These are phyloP conservation scores for Diaporthe ilicicola DNA, from an alignment of 2,329 filamentous ascomycete genomes.

Conservation along the genomic window DNA sequence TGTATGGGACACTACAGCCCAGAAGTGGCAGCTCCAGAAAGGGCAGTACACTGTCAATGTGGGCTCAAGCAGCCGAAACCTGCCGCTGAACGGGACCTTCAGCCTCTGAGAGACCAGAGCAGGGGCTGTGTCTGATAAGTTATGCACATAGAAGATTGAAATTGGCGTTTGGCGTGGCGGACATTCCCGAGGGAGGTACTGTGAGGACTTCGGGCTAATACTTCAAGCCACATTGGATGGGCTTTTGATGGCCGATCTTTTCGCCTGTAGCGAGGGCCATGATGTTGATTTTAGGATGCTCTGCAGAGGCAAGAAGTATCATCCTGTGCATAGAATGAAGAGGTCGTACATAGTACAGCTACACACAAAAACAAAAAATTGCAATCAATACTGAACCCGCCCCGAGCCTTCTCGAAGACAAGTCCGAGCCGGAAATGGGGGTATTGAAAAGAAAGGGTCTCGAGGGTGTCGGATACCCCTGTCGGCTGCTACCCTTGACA, in stretches of 20 bases:
- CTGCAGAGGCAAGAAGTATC: not conserved
- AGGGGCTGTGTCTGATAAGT: not conserved
- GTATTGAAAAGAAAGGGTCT: slow-evolving; percentile 1
- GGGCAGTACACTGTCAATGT: slow-evolving; percentile 56
- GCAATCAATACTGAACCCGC: not conserved
- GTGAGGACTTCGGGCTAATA: not conserved
- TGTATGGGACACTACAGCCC: slow-evolving; percentile 68
- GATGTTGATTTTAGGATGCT: not conserved
- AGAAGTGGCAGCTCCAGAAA: slow-evolving; percentile 66
- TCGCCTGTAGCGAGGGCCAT: not conserved
- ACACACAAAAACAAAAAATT: not conserved
- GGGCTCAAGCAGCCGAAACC: slow-evolving; percentile 56
- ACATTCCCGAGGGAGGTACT: not conserved
- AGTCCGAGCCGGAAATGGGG: not conserved
- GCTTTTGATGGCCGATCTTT: not conserved
- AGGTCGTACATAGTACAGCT: not conserved
- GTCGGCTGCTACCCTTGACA: slow-evolving; percentile 15
- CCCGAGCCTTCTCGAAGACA: not conserved
- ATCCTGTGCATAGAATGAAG: not conserved
- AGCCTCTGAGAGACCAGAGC: not conserved
- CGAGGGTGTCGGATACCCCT: slow-evolving; percentile 5
- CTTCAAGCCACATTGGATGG: not conserved
- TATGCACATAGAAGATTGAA: not conserved
- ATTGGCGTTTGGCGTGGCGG: not conserved
- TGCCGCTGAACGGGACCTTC: slow-evolving; percentile 49